These are phyloP conservation scores for Euphorbia schlechtendalii DNA, from an alignment of 441 rosid genomes.

Conservation along the genomic window DNA sequence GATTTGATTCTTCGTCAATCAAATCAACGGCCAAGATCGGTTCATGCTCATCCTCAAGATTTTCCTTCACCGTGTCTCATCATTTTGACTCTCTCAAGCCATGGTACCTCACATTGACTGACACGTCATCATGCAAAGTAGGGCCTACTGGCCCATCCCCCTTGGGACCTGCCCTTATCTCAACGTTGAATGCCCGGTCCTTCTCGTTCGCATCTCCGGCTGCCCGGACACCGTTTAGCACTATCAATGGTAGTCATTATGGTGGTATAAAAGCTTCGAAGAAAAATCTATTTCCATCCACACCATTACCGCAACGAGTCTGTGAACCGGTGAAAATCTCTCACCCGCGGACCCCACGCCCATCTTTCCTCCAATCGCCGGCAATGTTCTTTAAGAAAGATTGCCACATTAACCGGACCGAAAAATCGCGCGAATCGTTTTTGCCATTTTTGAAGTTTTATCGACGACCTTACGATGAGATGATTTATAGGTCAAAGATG, in stretches of 20 bases:
- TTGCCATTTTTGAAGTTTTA: conserved; percentile 67
- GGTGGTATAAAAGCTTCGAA: conserved; percentile 25
- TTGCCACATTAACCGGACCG: conserved; percentile 46
- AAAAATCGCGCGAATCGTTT: conserved; percentile 66
- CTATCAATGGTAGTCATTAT: conserved; percentile 24
- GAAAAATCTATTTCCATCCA: conserved; percentile 60
- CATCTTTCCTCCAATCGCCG: conserved; percentile 88
- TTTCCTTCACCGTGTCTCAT: conserved; percentile 82
- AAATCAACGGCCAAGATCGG: conserved; percentile 67
- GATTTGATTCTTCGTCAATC: conserved; percentile 55
- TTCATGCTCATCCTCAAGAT: conserved; percentile 79
- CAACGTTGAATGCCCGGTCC: conserved; percentile 64
- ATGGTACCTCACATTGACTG: conserved; percentile 72
- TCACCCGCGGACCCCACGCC: conserved; percentile 56
- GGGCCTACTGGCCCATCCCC: conserved; percentile 43
- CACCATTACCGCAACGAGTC: conserved; percentile 69
- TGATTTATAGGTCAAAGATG: conserved; percentile 77
- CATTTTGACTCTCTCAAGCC: conserved; percentile 89
- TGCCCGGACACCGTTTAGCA: conserved; percentile 42
- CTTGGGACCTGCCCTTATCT: conserved; percentile 45
- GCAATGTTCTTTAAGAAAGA: conserved; percentile 66
- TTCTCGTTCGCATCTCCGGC: conserved; percentile 77
- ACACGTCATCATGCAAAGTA: conserved; percentile 42
- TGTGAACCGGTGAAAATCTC: conserved; percentile 17
- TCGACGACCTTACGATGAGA: conserved; percentile 84